Conservation (phyloP, 1,284 basidiomycete species). For the Moesziomyces aphidis region DNA sequence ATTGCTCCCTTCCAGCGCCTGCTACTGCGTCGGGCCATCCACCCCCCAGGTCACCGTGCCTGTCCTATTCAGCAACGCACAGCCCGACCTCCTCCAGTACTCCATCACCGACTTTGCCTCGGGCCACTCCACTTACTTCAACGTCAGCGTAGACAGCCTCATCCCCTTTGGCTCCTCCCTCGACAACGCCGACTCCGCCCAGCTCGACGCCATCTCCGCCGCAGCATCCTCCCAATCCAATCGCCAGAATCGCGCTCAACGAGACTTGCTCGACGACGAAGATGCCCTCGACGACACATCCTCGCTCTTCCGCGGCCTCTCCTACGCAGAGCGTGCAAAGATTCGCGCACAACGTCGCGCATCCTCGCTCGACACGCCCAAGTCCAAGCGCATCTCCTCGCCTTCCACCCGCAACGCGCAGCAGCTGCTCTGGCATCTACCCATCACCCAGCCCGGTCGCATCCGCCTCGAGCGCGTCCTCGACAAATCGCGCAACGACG, state of each 20-base stretch:
- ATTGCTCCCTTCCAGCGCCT: slow-evolving; percentile 74
- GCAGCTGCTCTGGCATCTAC: slow-evolving; percentile 56
- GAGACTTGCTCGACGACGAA: slow-evolving; percentile 28
- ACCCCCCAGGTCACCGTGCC: slow-evolving; percentile 77
- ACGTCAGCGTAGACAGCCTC: slow-evolving; percentile 77
- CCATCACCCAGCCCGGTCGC: slow-evolving; percentile 51
- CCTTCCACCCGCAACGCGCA: slow-evolving; percentile 10
- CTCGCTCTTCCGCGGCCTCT: slow-evolving; percentile 38
- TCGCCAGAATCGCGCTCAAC: slow-evolving; percentile 10
- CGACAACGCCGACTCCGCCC: slow-evolving; percentile 14
- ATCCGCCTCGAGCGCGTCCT: slow-evolving; percentile 61
- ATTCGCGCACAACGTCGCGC: slow-evolving; percentile 40
- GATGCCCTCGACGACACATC: slow-evolving; percentile 37
- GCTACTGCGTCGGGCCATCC: slow-evolving; percentile 76
- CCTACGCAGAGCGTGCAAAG: slow-evolving; percentile 37
- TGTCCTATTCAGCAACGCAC: slow-evolving; percentile 89
- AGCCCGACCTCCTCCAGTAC: slow-evolving; percentile 80
- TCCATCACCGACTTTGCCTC: slow-evolving; percentile 79
- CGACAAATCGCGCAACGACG: slow-evolving; percentile 59
- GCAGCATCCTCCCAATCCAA: slow-evolving; percentile 13
- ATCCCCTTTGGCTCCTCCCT: slow-evolving; percentile 68
- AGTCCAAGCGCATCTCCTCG: slow-evolving; percentile 10
- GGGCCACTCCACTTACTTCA: slow-evolving; percentile 72
- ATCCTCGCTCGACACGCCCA: slow-evolving; percentile 26
- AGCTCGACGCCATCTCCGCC: slow-evolving; percentile 35